These are phyloP conservation scores for Allium cepa DNA, from an alignment of 106 monocot genomes.

Conservation along the genomic window DNA sequence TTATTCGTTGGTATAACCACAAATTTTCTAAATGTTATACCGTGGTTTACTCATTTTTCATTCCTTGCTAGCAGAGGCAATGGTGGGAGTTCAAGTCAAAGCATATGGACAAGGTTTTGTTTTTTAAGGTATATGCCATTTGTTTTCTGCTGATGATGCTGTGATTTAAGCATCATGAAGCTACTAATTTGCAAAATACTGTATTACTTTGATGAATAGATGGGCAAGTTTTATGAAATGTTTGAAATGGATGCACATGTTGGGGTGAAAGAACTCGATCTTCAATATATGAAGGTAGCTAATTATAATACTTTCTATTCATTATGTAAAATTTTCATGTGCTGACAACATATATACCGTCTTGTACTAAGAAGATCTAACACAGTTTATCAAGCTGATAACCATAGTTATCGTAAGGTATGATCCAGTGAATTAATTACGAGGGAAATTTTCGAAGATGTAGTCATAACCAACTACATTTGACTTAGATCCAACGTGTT, in stretches of 20 bases:
- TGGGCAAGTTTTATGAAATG: conserved; percentile 99
- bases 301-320: background rate
- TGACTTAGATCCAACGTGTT: too few relatives aligned
- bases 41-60: conserved; percentile 9
- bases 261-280: conserved; percentile 88
- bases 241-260: conserved; percentile 99
- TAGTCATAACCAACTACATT: too few relatives aligned
- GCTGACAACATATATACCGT: too few relatives aligned
- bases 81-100: conserved; percentile 99
- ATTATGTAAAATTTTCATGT: too few relatives aligned
- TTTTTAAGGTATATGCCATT: conserved; percentile 72
- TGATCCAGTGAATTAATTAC: too few relatives aligned
- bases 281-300: conserved; percentile 98
- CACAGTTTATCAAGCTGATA: too few relatives aligned
- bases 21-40: background rate
- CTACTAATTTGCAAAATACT: background rate
- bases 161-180: conserved; percentile 1
- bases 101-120: conserved; percentile 96
- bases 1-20: background rate
- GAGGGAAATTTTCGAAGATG: too few relatives aligned
- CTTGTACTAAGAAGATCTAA: too few relatives aligned
- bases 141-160: background rate
- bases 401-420: too few relatives aligned
- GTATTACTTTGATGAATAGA: conserved; percentile 28
- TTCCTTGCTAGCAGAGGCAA: conserved; percentile 52